These are phyloP conservation scores for Cytospora piceae DNA, from an alignment of 2,329 filamentous ascomycete species.

Conservation along the genomic window DNA sequence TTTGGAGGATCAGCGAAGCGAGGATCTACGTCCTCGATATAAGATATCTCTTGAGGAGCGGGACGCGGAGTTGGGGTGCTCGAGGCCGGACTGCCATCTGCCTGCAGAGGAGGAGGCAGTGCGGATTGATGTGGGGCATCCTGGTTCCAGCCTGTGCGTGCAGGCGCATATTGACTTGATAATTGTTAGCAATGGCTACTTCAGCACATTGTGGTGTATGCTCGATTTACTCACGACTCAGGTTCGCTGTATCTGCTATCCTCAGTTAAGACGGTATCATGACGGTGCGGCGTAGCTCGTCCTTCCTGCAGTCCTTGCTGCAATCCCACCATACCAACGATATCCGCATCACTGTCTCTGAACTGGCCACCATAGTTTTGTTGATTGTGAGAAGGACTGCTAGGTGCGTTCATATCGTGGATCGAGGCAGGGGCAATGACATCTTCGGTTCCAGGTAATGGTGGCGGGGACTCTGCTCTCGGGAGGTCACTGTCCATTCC, in stretches of 20 bases:
- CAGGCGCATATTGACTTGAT: conserved; percentile 56
- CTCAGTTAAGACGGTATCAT: conserved; percentile 63
- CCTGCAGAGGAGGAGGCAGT: conserved; percentile 32
- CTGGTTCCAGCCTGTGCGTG: conserved; percentile 60
- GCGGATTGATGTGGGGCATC: conserved; percentile 47
- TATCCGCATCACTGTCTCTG: conserved; percentile 70
- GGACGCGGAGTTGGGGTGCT: conserved; percentile 42
- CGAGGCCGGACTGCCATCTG: conserved; percentile 41
- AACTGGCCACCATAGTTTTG: conserved; percentile 46
- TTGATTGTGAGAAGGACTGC: conserved; percentile 51
- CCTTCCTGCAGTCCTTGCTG: conserved; percentile 60
- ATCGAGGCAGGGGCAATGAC: conserved; percentile 50
- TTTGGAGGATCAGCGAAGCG: conserved; percentile 67
- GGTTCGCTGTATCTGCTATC: conserved; percentile 70
- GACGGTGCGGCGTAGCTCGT: conserved; percentile 43
- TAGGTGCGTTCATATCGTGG: conserved; percentile 79
- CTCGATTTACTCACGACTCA: conserved; percentile 64
- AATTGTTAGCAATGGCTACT: conserved; percentile 5
- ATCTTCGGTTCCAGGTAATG: conserved; percentile 51
- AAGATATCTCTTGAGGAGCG: conserved; percentile 33
- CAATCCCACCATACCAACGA: conserved; percentile 68
- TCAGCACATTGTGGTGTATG: background rate
- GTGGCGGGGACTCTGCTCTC: conserved; percentile 67
- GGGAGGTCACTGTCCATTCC: conserved; percentile 52
- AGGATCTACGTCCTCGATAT: conserved; percentile 81